phyloP scores from a whole-genome alignment of 306 rosid species.

The Dalbergia oliveri region DNA sequence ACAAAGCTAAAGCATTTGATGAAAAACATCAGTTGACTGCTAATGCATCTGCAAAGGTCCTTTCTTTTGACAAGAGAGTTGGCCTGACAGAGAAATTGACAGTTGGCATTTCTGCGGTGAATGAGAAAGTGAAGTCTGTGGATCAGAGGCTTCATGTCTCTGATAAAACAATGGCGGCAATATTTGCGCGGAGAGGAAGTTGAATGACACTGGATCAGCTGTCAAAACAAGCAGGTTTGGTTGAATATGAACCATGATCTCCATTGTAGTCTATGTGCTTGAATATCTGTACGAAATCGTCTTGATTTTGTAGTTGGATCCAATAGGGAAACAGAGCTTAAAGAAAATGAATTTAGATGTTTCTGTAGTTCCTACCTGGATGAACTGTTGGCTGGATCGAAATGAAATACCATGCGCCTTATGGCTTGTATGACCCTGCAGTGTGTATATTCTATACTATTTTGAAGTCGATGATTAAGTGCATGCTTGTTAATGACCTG shows the following conservation, averaged over 20 bases:
- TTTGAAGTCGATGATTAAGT: slow-evolving; percentile 34
- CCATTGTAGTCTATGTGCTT: slow-evolving; percentile 18
- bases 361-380: slow-evolving; percentile 10
- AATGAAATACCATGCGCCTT: not conserved
- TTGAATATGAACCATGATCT: slow-evolving; percentile 37
- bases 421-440: slow-evolving; percentile 1
- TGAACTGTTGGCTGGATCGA: slow-evolving; percentile 2
- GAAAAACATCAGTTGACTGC: slow-evolving; percentile 87
- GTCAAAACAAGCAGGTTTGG: slow-evolving; percentile 93
- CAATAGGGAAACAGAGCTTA: not conserved
- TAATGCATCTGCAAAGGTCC: slow-evolving; percentile 88
- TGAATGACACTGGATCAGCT: slow-evolving; percentile 91
- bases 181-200: slow-evolving; percentile 89
- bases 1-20: slow-evolving; percentile 97
- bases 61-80: slow-evolving; percentile 82
- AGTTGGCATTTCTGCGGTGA: slow-evolving; percentile 81
- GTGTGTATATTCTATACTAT: not conserved
- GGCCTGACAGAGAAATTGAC: slow-evolving; percentile 85
- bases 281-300: not conserved
- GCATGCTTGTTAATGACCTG: slow-evolving; percentile 25
- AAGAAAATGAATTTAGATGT: not conserved
- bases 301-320: slow-evolving; percentile 5
- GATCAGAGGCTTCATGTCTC: slow-evolving; percentile 93
- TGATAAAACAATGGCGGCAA: slow-evolving; percentile 93
- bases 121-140: slow-evolving; percentile 90